Evolutionary conservation across 257 asterid genomes (phyloP).

Genomic region (Gentiana macrophylla): DNA sequence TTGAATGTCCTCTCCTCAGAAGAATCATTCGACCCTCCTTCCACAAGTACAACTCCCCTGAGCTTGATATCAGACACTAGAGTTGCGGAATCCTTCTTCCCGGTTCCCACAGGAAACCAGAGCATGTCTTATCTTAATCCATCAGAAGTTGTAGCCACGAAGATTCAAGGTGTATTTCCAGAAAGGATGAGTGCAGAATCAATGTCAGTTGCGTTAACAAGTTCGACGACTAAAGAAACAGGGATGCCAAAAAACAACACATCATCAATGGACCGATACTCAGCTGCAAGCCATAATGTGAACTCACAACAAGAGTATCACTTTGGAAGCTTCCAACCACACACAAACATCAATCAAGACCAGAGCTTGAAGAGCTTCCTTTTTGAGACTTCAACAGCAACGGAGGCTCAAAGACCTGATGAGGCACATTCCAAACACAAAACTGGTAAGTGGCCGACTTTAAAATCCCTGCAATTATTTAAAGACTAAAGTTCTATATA

Average conservation of each 20-base stretch:
- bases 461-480: not conserved
- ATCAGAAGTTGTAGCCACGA: conserved; percentile 22
- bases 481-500: not conserved
- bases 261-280: conserved; percentile 15
- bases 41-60: conserved; percentile 22
- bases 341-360: conserved; percentile 17
- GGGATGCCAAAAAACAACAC: conserved; percentile 24
- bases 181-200: conserved; percentile 21
- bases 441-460: conserved; percentile 28
- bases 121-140: conserved; percentile 31
- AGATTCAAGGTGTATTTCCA: conserved; percentile 15
- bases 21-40: conserved; percentile 17
- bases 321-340: conserved; percentile 19
- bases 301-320: conserved; percentile 17
- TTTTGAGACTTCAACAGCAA: conserved; percentile 15
- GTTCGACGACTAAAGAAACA: conserved; percentile 18
- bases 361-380: conserved; percentile 23
- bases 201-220: conserved; percentile 18
- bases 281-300: conserved; percentile 15
- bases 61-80: conserved; percentile 28
- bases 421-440: conserved; percentile 28
- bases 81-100: conserved; percentile 30
- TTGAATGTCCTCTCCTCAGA: conserved; percentile 14
- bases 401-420: conserved; percentile 25
- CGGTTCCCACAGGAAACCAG: conserved; percentile 24